phyloP scores from a whole-genome alignment of 164 flowering plant species.

The Macadamia integrifolia region DNA sequence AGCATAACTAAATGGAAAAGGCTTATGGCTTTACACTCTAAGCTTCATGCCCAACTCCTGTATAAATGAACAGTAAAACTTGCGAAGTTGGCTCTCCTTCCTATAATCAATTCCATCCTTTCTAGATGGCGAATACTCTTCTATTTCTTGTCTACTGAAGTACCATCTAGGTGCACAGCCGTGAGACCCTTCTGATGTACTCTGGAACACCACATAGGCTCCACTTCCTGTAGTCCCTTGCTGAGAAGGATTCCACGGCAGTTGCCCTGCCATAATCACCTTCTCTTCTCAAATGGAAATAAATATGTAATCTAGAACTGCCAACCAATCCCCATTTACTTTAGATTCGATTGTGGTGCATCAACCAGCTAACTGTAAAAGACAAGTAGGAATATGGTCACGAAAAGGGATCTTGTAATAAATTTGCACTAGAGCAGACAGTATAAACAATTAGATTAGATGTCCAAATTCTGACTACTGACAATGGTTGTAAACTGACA shows the following conservation, averaged over 20 bases:
- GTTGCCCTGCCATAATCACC: constrained; percentile 21
- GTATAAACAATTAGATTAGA: not conserved
- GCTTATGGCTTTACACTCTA: constrained; percentile 42
- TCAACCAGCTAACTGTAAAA: constrained; percentile 6
- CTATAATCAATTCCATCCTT: constrained; percentile 49
- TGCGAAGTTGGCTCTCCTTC: constrained; percentile 41
- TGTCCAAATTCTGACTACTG: not conserved
- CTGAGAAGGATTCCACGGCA: constrained; percentile 18
- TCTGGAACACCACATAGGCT: constrained; percentile 1
- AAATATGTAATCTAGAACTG: not conserved
- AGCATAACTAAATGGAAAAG: too few species aligned
- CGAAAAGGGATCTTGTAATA: not conserved
- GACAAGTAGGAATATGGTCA: not conserved
- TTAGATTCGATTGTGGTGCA: not conserved
- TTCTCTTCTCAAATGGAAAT: constrained; percentile 10
- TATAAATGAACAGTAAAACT: constrained; percentile 51
- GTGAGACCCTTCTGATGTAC: constrained; percentile 18
- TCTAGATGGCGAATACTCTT: constrained; percentile 58
- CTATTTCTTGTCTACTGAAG: constrained; percentile 45
- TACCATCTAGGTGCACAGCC: constrained; percentile 38
- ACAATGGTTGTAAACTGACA: not conserved
- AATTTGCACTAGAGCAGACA: not conserved
- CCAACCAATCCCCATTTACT: not conserved
- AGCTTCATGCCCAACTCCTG: constrained; percentile 59
- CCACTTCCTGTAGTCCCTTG: constrained; percentile 9